Evolutionary conservation across 805 yeast genomes (phyloP).

Genomic region (Pichia insulana): DNA sequence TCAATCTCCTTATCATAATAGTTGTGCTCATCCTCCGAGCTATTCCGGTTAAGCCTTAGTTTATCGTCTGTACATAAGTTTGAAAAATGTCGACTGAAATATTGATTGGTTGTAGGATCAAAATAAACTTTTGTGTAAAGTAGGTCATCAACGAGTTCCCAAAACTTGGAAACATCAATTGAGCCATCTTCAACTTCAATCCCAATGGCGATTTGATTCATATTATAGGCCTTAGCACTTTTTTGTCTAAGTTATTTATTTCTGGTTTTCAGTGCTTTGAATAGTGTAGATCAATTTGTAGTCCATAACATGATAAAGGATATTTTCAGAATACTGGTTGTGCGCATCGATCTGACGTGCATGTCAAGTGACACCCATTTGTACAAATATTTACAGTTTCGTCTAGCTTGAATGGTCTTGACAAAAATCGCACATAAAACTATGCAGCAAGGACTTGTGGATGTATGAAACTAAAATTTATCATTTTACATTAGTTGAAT

Average conservation of each 20-base stretch:
- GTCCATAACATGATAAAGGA: no score
- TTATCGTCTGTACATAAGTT: constrained; percentile 7
- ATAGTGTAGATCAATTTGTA: no score
- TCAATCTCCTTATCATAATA: constrained; percentile 9
- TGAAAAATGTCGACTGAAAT: constrained; percentile 16
- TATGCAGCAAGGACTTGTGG: constrained; percentile 17
- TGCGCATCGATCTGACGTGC: no score
- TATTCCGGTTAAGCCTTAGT: constrained; percentile 1
- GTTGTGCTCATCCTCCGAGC: constrained; percentile 1
- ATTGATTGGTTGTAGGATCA: constrained; percentile 18
- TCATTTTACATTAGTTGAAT: neutral
- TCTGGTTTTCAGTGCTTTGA: no score
- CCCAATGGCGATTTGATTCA: neutral
- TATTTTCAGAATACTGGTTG: no score
- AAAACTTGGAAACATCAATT: constrained; percentile 22
- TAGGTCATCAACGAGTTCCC: constrained; percentile 26
- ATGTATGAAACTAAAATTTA: constrained; percentile 17
- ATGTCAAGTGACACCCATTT: no score
- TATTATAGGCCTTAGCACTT: no score
- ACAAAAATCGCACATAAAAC: neutral
- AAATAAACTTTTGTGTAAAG: constrained; percentile 22
- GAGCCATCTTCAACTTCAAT: neutral
- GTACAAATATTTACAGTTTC: no score
- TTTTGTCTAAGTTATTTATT: no score
- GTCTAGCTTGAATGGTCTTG: neutral